Base-by-base conservation (phyloP, 78 protist genomes). In the Tieghemostelium lacteum region DNA sequence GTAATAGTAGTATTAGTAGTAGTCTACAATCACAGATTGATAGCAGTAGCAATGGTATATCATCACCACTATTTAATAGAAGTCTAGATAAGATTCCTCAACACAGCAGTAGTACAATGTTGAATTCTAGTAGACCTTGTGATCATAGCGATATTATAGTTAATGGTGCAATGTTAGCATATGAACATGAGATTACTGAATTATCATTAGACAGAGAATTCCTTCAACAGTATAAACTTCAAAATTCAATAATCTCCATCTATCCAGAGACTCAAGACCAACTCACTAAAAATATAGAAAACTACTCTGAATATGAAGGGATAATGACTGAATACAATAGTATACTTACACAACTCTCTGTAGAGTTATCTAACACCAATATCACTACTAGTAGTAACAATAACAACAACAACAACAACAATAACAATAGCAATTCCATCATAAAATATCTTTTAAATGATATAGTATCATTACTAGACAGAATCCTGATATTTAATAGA, bases 131-230 rank as follows among this genome's bases (percentile, higher is more conserved):
- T 45, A 45, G 10, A 45, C 52, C 52, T 45, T 45, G 52, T 45
- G n/a, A 45, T 6, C 52, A 45, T 45, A 45, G 10, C 10, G n/a
- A 45, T 45, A 45, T 31, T 3, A 50, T 34, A 31, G 24, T 24
- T 6, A 29, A 42, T 1, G 76, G 49, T 50, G 10, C 16, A 14
- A 17, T 70, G 2, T 12, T 31, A 3, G 16, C 31, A 39, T 39
- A 60, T 17, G 78, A 83, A 20, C 89, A 66, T 31, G 89, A 66
- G n/a, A 69, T 83, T 3, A 73, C 58, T 0, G 89, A 83, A 6
- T 20, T 83, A 3, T 73, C 89, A 42, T 34, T 63, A 17, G 64
- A 69, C 34, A 69, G 55, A 24, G 77, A 66, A 26, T 39, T 67
- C 12, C 26, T 83, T 4, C 63, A 83, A 37, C 89, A 83, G 42